Evolutionary conservation across 2,329 filamentous ascomycete genomes (phyloP).

Genomic region (Xylariaceae sp.): DNA sequence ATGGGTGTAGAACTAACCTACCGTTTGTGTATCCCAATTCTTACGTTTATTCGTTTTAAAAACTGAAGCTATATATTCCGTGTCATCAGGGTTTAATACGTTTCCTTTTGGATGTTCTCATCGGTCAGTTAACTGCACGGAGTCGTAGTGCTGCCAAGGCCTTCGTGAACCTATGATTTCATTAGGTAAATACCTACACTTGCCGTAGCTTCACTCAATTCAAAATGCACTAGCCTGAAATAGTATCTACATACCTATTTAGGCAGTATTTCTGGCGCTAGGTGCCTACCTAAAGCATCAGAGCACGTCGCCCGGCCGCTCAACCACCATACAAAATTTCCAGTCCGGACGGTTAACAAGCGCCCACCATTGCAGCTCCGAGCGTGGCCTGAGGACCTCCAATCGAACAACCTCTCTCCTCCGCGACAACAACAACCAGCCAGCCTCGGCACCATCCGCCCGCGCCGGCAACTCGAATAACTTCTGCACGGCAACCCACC

Average conservation of each 20-base stretch:
- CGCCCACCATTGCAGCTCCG: not conserved
- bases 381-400: not conserved
- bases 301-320: conserved; percentile 27
- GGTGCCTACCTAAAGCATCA: conserved; percentile 6
- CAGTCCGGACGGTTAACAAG: conserved; percentile 21
- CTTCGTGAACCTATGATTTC: no score
- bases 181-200: no score
- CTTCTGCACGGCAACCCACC: not conserved
- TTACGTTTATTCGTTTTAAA: no score
- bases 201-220: no score
- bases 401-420: not conserved
- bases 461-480: not conserved
- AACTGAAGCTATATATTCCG: no score
- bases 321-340: conserved; percentile 28
- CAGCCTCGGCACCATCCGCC: not conserved
- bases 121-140: no score
- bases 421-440: not conserved
- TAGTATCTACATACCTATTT: not conserved
- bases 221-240: not conserved
- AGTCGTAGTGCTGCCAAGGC: no score
- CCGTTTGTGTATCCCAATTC: no score
- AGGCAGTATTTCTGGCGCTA: not conserved
- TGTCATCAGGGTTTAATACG: no score
- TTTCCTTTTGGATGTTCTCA: no score
- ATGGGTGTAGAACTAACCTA: no score